Conservation (phyloP, 1,139 yeast genomes). For the Saccharomycopsis hybrid region DNA sequence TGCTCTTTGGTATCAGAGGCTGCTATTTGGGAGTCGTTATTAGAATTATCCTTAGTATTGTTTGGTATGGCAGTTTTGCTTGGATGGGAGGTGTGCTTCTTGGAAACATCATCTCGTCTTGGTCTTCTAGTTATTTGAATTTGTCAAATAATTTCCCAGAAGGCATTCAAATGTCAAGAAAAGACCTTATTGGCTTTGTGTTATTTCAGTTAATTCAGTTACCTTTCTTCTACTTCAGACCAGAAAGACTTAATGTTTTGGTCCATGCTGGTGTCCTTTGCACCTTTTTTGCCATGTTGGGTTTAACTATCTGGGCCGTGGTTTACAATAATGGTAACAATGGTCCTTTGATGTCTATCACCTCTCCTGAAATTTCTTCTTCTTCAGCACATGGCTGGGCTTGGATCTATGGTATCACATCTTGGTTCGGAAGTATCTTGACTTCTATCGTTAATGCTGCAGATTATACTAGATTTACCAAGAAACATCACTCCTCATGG, state of each 20-base stretch:
- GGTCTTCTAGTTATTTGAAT: slow-evolving; percentile 31
- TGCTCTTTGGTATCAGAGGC: slow-evolving; percentile 40
- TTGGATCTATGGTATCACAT: slow-evolving; percentile 37
- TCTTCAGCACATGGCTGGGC: slow-evolving; percentile 31
- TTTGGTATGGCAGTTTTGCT: slow-evolving; percentile 38
- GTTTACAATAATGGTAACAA: slow-evolving; percentile 28
- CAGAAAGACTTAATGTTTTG: slow-evolving; percentile 23
- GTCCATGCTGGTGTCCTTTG: slow-evolving; percentile 22
- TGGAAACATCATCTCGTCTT: slow-evolving; percentile 32
- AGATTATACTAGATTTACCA: slow-evolving; percentile 40
- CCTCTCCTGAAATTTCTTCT: slow-evolving; percentile 23
- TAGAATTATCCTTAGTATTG: slow-evolving; percentile 36
- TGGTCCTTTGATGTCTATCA: slow-evolving; percentile 33
- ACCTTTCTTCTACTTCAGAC: slow-evolving; percentile 33
- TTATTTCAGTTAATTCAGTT: slow-evolving; percentile 36
- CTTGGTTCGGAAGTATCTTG: slow-evolving; percentile 37
- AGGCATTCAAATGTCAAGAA: slow-evolving; percentile 34
- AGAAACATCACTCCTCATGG: slow-evolving; percentile 30
- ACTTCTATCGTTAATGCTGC: slow-evolving; percentile 32
- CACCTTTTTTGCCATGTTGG: slow-evolving; percentile 38
- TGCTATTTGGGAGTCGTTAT: slow-evolving; percentile 37
- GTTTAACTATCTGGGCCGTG: slow-evolving; percentile 34
- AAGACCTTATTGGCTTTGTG: slow-evolving; percentile 37
- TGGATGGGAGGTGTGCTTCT: slow-evolving; percentile 38
- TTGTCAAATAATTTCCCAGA: slow-evolving; percentile 32